A percentile compares a stretch with the other conserved stretches of the same genome.
phyloP scores from a whole-genome alignment of 2,329 filamentous ascomycete genomes.

The Verruconis gallopava region DNA sequence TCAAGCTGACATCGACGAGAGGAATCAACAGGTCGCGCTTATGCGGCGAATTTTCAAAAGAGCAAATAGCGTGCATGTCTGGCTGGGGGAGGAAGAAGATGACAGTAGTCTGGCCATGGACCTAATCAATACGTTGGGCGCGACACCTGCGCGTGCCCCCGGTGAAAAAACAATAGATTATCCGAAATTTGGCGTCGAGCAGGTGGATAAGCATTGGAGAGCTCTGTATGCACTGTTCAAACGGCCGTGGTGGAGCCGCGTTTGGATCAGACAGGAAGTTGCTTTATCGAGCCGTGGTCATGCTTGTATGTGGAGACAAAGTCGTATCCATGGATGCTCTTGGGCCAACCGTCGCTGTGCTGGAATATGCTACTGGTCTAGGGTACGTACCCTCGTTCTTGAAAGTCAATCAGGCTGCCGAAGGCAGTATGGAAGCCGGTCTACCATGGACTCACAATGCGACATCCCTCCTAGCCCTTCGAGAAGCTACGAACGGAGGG shows the following conservation, averaged over 20 bases:
- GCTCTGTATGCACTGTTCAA: neutral
- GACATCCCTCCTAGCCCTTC: neutral
- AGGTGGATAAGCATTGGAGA: neutral
- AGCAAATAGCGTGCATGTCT: slow-evolving; percentile 16
- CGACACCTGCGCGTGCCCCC: neutral
- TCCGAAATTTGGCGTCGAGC: neutral
- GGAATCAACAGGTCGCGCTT: slow-evolving; percentile 20
- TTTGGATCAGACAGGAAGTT: neutral
- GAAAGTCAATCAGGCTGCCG: neutral
- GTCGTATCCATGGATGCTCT: neutral
- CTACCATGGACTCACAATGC: neutral
- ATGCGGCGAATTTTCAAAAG: slow-evolving; percentile 21
- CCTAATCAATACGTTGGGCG: neutral
- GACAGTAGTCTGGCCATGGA: neutral
- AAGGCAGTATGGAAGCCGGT: no score
- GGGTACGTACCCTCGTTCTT: neutral
- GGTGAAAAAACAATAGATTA: neutral
- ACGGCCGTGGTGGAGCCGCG: neutral
- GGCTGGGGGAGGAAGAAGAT: slow-evolving; percentile 15
- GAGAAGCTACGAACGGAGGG: neutral
- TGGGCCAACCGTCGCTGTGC: neutral
- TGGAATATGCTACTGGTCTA: neutral
- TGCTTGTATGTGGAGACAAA: neutral
- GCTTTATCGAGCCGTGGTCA: neutral
- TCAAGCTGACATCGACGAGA: slow-evolving; percentile 16